These are phyloP conservation scores for Neopestalotiopsis sp. DNA, from an alignment of 2,329 filamentous ascomycete genomes.

Conservation along the genomic window DNA sequence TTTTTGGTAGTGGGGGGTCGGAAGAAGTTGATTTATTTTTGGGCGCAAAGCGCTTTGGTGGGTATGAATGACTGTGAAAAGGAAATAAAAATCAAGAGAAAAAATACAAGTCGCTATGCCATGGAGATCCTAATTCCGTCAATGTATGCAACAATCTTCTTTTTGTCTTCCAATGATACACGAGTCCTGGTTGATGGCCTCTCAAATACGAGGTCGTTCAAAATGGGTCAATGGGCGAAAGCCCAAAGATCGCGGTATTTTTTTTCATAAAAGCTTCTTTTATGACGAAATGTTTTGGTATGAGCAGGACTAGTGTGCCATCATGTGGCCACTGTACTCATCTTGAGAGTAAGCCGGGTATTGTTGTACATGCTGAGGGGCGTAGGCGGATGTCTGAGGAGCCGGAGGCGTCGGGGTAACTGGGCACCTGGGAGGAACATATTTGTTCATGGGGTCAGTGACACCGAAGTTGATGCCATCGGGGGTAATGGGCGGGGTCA, in stretches of 20 bases:
- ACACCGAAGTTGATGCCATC: conserved; percentile 65
- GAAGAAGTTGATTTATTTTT: conserved; percentile 32
- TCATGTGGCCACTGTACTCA: conserved; percentile 37
- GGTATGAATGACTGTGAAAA: conserved; percentile 38
- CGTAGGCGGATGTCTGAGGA: conserved; percentile 40
- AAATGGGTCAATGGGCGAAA: neutral
- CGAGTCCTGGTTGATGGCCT: conserved; percentile 33
- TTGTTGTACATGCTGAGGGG: conserved; percentile 45
- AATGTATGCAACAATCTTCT: conserved; percentile 48
- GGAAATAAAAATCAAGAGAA: conserved; percentile 36
- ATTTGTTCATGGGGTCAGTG: conserved; percentile 48
- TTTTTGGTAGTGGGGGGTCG: conserved; percentile 26
- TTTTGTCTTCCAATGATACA: conserved; percentile 48
- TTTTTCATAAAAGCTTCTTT: neutral
- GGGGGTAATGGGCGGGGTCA: conserved; percentile 86
- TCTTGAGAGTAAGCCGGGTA: conserved; percentile 51
- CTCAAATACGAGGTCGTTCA: conserved; percentile 21
- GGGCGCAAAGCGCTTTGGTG: conserved; percentile 33
- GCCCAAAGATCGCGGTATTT: neutral
- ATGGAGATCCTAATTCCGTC: conserved; percentile 48
- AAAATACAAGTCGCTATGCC: conserved; percentile 50
- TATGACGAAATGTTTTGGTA: neutral
- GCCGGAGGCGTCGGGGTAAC: conserved; percentile 65
- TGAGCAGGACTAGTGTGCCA: conserved; percentile 16
- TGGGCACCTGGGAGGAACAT: conserved; percentile 61